Evolutionary conservation across 106 monocot species (phyloP).

Genomic region (Dendrobium catenatum): DNA sequence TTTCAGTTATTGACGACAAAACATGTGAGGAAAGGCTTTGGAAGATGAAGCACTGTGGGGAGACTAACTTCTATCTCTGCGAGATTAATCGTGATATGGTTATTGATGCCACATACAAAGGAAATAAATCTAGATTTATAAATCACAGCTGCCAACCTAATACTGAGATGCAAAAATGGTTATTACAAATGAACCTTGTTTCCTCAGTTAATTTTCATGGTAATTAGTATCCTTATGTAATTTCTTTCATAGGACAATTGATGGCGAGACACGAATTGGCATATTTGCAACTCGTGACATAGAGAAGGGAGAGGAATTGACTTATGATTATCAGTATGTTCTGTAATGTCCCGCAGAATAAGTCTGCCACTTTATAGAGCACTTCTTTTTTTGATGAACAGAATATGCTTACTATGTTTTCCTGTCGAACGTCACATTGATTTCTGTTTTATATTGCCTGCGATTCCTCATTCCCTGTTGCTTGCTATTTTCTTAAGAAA

Average conservation of each 20-base stretch:
- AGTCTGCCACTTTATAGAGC: not conserved
- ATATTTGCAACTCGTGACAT: slow-evolving; percentile 91
- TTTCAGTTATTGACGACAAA: slow-evolving; percentile 94
- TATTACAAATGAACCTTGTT: slow-evolving; percentile 11
- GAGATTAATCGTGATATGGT: slow-evolving; percentile 97
- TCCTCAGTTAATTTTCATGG: not conserved
- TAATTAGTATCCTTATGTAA: slow-evolving; percentile 10
- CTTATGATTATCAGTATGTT: slow-evolving; percentile 91
- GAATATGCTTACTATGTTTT: not conserved
- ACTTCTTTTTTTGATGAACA: not conserved
- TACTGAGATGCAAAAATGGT: slow-evolving; percentile 99
- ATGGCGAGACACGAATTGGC: slow-evolving; percentile 96
- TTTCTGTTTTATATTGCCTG: slow-evolving; percentile 1
- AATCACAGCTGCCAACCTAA: slow-evolving; percentile 97
- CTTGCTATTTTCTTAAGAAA: slow-evolving; percentile 4
- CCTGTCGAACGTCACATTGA: not conserved
- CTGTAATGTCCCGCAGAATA: not conserved
- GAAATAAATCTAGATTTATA: slow-evolving; percentile 94
- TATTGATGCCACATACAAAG: slow-evolving; percentile 98
- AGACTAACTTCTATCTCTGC: slow-evolving; percentile 90
- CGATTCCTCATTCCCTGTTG: not conserved
- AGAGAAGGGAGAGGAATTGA: slow-evolving; percentile 71
- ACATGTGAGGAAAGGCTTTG: slow-evolving; percentile 96
- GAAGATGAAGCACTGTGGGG: slow-evolving; percentile 87
- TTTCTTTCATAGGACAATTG: slow-evolving; percentile 60